These are phyloP conservation scores for Ustilago sp. DNA, from an alignment of 1,284 basidiomycete species.

Conservation along the genomic window DNA sequence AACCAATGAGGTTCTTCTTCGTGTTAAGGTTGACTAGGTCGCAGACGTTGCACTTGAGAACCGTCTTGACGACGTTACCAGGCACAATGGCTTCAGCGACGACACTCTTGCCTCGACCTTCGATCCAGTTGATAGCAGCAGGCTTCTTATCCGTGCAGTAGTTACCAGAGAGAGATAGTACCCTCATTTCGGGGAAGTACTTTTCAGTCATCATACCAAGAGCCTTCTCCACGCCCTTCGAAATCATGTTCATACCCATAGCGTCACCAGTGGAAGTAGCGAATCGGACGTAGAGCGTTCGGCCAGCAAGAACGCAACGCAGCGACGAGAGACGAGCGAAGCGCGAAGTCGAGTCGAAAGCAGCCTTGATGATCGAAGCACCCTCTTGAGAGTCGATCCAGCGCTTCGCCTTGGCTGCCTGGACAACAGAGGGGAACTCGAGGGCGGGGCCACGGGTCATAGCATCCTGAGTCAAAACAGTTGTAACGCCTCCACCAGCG, in stretches of 20 bases:
- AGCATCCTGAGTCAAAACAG: slow-evolving; percentile 90
- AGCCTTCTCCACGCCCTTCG: slow-evolving; percentile 79
- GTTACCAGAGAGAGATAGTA: slow-evolving; percentile 94
- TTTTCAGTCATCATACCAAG: slow-evolving; percentile 81
- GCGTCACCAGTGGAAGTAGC: slow-evolving; percentile 96
- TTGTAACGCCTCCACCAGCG: slow-evolving; percentile 92
- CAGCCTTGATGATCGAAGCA: slow-evolving; percentile 79
- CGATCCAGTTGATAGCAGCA: slow-evolving; percentile 99
- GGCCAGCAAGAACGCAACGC: slow-evolving; percentile 66
- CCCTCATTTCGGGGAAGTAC: slow-evolving; percentile 90
- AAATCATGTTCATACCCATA: slow-evolving; percentile 99
- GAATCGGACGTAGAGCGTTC: slow-evolving; percentile 92
- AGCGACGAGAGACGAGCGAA: slow-evolving; percentile 66
- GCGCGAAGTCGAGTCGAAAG: slow-evolving; percentile 86
- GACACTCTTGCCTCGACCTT: slow-evolving; percentile 96
- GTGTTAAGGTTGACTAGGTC: slow-evolving; percentile 90
- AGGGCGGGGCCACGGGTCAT: slow-evolving; percentile 99
- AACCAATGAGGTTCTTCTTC: slow-evolving; percentile 98
- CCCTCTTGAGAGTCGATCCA: slow-evolving; percentile 92
- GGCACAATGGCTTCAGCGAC: slow-evolving; percentile 95
- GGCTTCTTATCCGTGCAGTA: slow-evolving; percentile 99
- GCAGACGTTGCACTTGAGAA: slow-evolving; percentile 94
- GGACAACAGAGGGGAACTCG: slow-evolving; percentile 86
- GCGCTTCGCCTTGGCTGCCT: slow-evolving; percentile 84
- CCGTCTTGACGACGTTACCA: slow-evolving; percentile 85